A percentile compares a stretch with the other conserved stretches of the same genome.
These are phyloP conservation scores for Talinum fruticosum DNA, from an alignment of 148 eudicot species.

Conservation along the genomic window DNA sequence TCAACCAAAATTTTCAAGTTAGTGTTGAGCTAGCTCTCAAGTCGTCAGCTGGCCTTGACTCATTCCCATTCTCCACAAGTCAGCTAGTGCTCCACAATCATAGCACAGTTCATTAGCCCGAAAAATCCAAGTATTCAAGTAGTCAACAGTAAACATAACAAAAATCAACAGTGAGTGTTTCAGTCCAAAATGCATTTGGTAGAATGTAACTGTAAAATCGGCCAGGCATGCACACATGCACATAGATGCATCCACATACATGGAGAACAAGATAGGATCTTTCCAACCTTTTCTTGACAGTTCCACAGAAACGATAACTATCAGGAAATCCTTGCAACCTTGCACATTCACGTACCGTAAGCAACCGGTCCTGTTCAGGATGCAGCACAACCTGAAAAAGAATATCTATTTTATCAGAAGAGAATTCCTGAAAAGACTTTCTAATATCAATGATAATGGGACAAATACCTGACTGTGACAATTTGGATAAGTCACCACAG, in stretches of 20 bases:
- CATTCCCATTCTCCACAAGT: no score
- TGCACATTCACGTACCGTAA: constrained; percentile 86
- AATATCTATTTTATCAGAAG: constrained; percentile 2
- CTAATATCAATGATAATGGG: not conserved
- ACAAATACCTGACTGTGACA: constrained; percentile 47
- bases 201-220: no score
- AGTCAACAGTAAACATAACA: no score
- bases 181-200: no score
- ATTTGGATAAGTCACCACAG: constrained; percentile 63
- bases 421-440: constrained; percentile 1
- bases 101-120: no score
- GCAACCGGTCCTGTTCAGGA: constrained; percentile 86
- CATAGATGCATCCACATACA: not conserved
- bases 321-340: constrained; percentile 96
- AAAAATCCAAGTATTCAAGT: no score
- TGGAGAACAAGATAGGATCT: not conserved
- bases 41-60: no score
- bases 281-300: constrained; percentile 60
- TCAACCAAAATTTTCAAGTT: no score
- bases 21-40: no score
- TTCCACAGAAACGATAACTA: constrained; percentile 75
- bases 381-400: constrained; percentile 53
- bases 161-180: no score
- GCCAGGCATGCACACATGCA: not conserved
- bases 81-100: no score